Base-by-base conservation (phyloP, 768 basidiomycete species). In the Tephrocybe sp. region DNA sequence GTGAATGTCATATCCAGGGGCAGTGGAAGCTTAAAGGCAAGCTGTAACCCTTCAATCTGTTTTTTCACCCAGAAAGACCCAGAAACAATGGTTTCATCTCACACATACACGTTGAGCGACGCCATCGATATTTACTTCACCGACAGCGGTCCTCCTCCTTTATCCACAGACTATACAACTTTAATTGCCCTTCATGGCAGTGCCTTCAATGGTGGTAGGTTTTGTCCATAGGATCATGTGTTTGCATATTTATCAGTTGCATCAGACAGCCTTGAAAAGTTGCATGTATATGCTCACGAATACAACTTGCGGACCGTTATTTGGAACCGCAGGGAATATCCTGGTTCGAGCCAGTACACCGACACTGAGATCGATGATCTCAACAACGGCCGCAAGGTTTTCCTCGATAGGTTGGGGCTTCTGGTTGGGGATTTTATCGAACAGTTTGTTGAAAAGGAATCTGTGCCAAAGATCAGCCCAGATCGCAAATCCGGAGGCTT, bases 101-200 rank as follows among this genome's bases (percentile, higher is more conserved):
- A 53, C 47, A 57, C 46, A 10, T 54, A 55, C 38, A 58, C 53
- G 20, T 61, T 66, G 10, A 51, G 59, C 11, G 56, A 62, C 45
- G 68, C 67, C 1, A 59, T 60, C 25, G 45, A 66, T 3, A 57
- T 71, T 18, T 60, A 41, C 43, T 72, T 61, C 50, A 64, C 60
- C 20, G 71, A 73, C 55, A 68, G 63, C 38, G 71, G 71, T 1
- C 58, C 67, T 17, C 59, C 63, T 1, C 55, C 58, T 1, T 20
- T 51, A 21, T 60, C 67, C 9, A 38, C 26, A 14, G 58, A 67
- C 45, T 72, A 73, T 52, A 72, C 67, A 3, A 73, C 71, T 2
- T 30, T 73, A 4, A 45, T 72, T 15, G 47, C 68, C 18, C 46
- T 67, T 24, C 71, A 73, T 50, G 73, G 73, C 12, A 62, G 54